phyloP scores from a whole-genome alignment of 257 asterid species.

The Solanum medicagineum region DNA sequence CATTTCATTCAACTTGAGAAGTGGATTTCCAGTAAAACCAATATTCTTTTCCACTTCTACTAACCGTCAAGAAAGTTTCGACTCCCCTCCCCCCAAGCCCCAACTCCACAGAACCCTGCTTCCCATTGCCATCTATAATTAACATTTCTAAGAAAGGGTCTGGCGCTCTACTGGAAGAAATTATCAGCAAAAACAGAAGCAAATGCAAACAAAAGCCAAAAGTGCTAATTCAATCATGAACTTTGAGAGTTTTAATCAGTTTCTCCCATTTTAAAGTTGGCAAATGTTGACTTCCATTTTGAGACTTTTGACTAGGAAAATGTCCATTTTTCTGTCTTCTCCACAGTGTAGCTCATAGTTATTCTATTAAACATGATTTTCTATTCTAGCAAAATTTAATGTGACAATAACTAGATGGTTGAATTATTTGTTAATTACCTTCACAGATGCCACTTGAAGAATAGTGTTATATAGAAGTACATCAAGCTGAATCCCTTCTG shows the following conservation, averaged over 20 bases:
- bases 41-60: not conserved
- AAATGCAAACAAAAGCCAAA: not conserved
- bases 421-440: conserved; percentile 27
- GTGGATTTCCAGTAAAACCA: not conserved
- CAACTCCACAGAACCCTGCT: not conserved
- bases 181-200: not conserved
- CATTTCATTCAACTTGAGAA: not conserved
- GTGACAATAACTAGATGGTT: not conserved
- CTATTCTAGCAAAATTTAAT: not conserved
- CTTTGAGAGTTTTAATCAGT: not conserved
- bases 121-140: not conserved
- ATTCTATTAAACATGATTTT: not conserved
- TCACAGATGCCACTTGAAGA: conserved; percentile 47
- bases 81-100: not conserved
- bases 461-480: conserved; percentile 45
- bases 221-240: not conserved
- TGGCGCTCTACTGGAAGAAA: not conserved
- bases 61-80: not conserved
- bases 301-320: not conserved
- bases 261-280: not conserved
- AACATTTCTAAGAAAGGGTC: not conserved
- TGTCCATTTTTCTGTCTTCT: not conserved
- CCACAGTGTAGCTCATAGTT: not conserved
- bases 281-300: not conserved
- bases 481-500: conserved; percentile 56